phyloP scores from a whole-genome alignment of 2,329 filamentous ascomycete genomes.

The Colletotrichum kahawae region DNA sequence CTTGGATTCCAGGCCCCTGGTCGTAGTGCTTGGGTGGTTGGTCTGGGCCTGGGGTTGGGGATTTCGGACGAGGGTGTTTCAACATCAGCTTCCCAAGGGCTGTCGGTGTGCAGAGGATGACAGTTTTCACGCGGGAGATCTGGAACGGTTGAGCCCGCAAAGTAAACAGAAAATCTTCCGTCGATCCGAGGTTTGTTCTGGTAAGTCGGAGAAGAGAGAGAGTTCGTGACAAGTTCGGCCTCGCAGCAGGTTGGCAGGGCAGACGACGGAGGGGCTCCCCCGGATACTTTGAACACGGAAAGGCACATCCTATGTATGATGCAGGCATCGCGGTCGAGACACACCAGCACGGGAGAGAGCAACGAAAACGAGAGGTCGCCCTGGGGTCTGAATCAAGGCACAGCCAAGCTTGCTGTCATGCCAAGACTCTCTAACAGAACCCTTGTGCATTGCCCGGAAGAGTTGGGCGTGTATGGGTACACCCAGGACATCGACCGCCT shows the following conservation, averaged over 20 bases:
- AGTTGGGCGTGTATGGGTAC: slow-evolving; percentile 6
- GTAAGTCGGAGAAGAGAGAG: neutral
- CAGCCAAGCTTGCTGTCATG: slow-evolving; percentile 18
- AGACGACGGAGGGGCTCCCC: neutral
- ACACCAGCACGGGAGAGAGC: neutral
- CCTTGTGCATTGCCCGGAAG: slow-evolving; percentile 5
- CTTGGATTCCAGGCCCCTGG: neutral
- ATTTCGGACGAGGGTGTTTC: slow-evolving; percentile 16
- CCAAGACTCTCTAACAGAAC: slow-evolving; percentile 12
- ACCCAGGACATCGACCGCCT: neutral
- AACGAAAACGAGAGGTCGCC: neutral
- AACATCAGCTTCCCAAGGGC: slow-evolving; percentile 3
- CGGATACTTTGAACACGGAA: neutral
- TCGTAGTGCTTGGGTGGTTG: neutral
- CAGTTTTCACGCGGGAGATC: neutral
- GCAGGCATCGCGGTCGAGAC: neutral
- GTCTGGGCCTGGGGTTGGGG: neutral
- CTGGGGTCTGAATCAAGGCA: slow-evolving; percentile 12
- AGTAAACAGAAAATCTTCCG: neutral
- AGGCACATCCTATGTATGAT: neutral
- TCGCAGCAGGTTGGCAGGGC: neutral
- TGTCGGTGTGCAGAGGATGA: neutral
- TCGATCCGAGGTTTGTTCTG: neutral
- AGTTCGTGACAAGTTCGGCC: neutral
- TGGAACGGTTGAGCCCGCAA: neutral